Conservation (phyloP, 768 basidiomycete genomes). For the Leccinum imitatum region DNA sequence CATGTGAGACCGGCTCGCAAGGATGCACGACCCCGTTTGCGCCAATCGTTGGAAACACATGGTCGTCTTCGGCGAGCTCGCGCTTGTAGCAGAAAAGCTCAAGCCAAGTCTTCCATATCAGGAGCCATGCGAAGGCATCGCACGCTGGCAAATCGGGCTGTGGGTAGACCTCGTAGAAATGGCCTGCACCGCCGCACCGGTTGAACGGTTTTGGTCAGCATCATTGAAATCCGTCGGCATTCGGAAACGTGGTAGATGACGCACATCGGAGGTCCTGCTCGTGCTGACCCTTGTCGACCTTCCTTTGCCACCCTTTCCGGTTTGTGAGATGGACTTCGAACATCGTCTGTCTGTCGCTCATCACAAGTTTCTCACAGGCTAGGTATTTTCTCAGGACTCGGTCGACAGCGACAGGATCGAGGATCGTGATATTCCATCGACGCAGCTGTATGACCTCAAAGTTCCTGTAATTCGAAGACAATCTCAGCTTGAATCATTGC, state of each 20-base stretch:
- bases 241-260: neutral
- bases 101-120: conserved; percentile 18
- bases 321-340: conserved; percentile 24
- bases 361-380: neutral
- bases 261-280: conserved; percentile 17
- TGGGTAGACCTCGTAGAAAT: conserved; percentile 37
- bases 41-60: conserved; percentile 33
- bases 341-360: conserved; percentile 10
- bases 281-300: conserved; percentile 26
- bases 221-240: neutral
- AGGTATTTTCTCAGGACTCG: conserved; percentile 5
- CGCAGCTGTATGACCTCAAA: conserved; percentile 32
- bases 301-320: conserved; percentile 27
- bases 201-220: neutral
- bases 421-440: conserved; percentile 15
- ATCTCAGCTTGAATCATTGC: neutral
- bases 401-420: neutral
- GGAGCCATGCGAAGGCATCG: conserved; percentile 31
- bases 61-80: conserved; percentile 26
- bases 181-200: conserved; percentile 13
- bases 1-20: conserved; percentile 27
- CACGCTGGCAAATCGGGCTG: conserved; percentile 31
- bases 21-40: conserved; percentile 15
- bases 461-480: conserved; percentile 21
- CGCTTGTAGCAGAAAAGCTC: conserved; percentile 2